Percentiles rank a stretch among this genome's conserved stretches.
Conservation (phyloP, 208 protist genomes). For the Leishmania arabica region DNA sequence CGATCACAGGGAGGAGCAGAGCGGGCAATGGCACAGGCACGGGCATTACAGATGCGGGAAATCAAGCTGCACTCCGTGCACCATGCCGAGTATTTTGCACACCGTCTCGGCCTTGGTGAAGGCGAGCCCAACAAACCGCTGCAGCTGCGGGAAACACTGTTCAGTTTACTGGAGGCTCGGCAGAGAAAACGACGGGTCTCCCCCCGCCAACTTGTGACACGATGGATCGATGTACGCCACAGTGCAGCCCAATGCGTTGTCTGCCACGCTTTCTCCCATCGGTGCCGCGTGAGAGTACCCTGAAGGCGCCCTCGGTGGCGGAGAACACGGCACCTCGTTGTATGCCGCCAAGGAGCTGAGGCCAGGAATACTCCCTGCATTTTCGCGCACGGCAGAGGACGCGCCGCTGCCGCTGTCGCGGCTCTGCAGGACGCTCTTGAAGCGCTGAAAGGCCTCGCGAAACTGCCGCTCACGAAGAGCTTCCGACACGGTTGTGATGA, state of each 20-base stretch:
- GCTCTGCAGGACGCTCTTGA: slow-evolving; percentile 2
- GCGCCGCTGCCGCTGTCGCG: background rate
- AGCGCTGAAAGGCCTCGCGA: slow-evolving; percentile 19
- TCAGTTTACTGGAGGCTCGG: background rate
- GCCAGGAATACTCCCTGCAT: background rate
- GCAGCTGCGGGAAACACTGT: background rate
- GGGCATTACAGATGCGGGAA: too few relatives aligned
- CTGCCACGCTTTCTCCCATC: background rate
- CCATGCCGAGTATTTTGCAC: too few relatives aligned
- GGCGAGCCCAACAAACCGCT: background rate
- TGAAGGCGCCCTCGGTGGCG: background rate
- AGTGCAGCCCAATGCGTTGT: slow-evolving; percentile 4
- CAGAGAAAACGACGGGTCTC: background rate
- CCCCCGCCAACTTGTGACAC: background rate
- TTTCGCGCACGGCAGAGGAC: background rate
- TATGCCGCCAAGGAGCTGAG: background rate
- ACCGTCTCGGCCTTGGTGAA: background rate
- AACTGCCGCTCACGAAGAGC: slow-evolving; percentile 18
- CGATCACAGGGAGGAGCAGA: background rate
- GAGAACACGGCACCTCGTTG: background rate
- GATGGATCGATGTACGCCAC: slow-evolving; percentile 1
- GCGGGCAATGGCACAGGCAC: background rate
- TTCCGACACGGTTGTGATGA: slow-evolving; percentile 8
- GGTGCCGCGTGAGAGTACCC: background rate
- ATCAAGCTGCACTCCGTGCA: too few relatives aligned